Base-by-base conservation (phyloP, 2,329 filamentous ascomycete genomes). In the Aspergillus ruber region DNA sequence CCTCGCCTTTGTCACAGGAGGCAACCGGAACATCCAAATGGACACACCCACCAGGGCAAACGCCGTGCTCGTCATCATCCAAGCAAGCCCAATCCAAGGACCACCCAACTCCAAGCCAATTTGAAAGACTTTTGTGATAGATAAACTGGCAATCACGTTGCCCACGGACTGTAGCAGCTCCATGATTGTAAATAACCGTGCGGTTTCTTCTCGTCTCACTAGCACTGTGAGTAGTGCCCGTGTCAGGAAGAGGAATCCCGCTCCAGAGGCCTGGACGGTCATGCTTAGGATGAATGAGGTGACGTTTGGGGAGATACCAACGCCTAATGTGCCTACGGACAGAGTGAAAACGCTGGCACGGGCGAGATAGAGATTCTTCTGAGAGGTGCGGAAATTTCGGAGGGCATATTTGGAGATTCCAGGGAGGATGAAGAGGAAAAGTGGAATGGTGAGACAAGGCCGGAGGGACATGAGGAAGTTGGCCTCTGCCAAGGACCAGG, bases 51-150 rank as follows among this genome's bases (percentile, higher is more conserved):
- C 63, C 45, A 61, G 46, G 20, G 53, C 56, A 52, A 70, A 70
- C 17, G 68, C 49, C 1, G 57, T 48, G 21, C 65, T 61, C 2
- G 66, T 68, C 49, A 69, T 64, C 56, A 71, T 65, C 64, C 70
- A 78, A 0, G 75, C 74, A 33, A 77, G 50, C 5, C 75, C 75
- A 32, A 75, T 64, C 74, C 74, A 77, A 4, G 60, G 51, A 3
- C 67, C 68, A 1, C 74, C 75, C 6, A 75, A 47, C 9, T 71
- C 64, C 47, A 78, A 64, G 0, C 74, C 75, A 47, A 71, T 59
- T 27, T 73, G 67, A 50, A 78, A 77, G 12, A 74, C 58, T 7
- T 63, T 60, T 2, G 73, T 74, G 36, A 77, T 65, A 4, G 72
- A 54, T 3, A 75, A 66, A 20, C 73, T 75, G 3, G 73, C 73